Conservation (phyloP, 1,284 basidiomycete species). For the Ustilago hordei region DNA sequence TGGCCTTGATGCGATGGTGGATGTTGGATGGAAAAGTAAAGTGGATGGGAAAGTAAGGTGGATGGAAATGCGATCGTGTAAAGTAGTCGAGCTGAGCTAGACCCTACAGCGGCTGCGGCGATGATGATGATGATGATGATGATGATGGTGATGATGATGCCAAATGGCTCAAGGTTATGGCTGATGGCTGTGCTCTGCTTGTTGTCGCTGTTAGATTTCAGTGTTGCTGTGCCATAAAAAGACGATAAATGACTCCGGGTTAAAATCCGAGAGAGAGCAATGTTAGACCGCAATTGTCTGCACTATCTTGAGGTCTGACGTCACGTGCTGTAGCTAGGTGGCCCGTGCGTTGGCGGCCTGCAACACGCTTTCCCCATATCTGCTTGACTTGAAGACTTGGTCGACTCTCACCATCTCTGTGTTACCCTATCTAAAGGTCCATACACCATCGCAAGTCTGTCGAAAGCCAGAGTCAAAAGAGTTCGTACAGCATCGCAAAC, state of each 20-base stretch:
- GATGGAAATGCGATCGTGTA: conserved; percentile 3
- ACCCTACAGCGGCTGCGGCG: background rate
- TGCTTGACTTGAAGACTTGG: background rate
- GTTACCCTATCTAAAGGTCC: background rate
- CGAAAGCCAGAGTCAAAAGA: background rate
- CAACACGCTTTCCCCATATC: conserved; percentile 26
- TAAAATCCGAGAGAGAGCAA: conserved; percentile 3
- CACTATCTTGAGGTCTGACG: conserved; percentile 7
- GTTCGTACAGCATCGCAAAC: background rate
- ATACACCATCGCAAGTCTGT: background rate
- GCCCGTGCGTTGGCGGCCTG: conserved; percentile 27
- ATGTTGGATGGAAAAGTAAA: background rate
- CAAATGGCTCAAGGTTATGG: background rate
- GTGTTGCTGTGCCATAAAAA: conserved; percentile 7
- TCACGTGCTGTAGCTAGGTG: conserved; percentile 33
- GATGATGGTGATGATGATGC: background rate
- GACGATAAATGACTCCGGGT: background rate
- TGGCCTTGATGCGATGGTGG: conserved; percentile 4
- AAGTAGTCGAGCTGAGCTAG: background rate
- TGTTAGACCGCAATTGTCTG: conserved; percentile 15
- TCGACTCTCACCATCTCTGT: background rate
- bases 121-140: conserved; percentile 1
- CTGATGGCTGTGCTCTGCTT: background rate
- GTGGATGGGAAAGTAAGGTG: conserved; percentile 2
- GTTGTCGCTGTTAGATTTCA: background rate